phyloP scores from a whole-genome alignment of 1,284 basidiomycete genomes.

The Cryptococcus depauperatus region DNA sequence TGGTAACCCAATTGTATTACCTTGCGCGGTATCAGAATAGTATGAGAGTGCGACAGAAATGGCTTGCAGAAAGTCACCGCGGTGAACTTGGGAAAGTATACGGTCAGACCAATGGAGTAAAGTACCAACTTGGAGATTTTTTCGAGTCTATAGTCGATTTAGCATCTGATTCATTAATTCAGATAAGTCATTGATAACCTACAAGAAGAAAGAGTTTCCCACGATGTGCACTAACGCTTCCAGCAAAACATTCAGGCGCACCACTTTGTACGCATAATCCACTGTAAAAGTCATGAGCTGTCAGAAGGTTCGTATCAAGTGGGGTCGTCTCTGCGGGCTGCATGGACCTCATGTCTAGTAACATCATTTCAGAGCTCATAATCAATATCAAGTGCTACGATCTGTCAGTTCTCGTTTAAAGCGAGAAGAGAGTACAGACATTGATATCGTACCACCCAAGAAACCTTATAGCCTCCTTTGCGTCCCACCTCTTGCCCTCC shows the following conservation, averaged over 20 bases:
- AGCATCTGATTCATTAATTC: conserved; percentile 2
- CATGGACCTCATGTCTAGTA: conserved; percentile 58
- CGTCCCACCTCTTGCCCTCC: conserved; percentile 37
- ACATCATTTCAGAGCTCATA: conserved; percentile 55
- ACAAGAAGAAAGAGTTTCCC: conserved; percentile 86
- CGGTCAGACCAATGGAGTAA: conserved; percentile 93
- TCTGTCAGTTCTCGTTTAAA: conserved; percentile 60
- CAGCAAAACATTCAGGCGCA: conserved; percentile 47
- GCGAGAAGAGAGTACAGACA: conserved; percentile 39
- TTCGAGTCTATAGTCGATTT: conserved; percentile 33
- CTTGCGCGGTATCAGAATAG: conserved; percentile 71
- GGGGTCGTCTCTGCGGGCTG: conserved; percentile 36
- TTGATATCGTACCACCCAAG: conserved; percentile 49
- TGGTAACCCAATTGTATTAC: conserved; percentile 82
- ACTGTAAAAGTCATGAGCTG: conserved; percentile 33
- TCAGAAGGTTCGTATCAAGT: conserved; percentile 34
- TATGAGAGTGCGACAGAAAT: conserved; percentile 80
- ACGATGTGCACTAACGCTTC: conserved; percentile 74
- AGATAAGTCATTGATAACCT: conserved; percentile 38
- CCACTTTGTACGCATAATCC: not conserved
- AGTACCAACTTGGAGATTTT: conserved; percentile 69
- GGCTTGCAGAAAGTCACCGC: conserved; percentile 80
- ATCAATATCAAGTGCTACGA: conserved; percentile 48
- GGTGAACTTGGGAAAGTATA: conserved; percentile 71
- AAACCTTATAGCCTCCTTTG: conserved; percentile 39